phyloP scores from a whole-genome alignment of 75 land plant species.

The Selaginella moellendorffii region DNA sequence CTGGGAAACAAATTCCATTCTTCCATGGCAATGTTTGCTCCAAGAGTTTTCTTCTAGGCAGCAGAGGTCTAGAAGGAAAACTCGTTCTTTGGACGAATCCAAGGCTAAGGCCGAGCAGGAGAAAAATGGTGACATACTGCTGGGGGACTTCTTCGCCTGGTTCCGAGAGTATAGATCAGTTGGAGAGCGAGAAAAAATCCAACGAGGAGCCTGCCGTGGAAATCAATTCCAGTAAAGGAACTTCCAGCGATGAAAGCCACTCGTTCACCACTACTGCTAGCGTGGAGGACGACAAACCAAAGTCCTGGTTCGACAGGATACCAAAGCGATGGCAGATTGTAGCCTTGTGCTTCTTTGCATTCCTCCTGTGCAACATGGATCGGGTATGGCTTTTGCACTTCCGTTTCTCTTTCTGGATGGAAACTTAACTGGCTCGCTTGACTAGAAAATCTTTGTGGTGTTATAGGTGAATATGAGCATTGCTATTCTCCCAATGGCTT shows the following conservation, averaged over 20 bases:
- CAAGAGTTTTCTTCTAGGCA: too few species aligned
- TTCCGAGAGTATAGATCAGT: not conserved
- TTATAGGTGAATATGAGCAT: constrained; percentile 97
- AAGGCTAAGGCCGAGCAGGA: not conserved
- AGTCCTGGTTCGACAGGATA: constrained; percentile 38
- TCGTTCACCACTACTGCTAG: constrained; percentile 19
- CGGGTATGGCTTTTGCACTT: too few species aligned
- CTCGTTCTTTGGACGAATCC: too few species aligned
- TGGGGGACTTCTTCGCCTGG: not conserved
- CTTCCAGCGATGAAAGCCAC: not conserved
- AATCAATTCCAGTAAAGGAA: not conserved
- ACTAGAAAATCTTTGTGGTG: not conserved
- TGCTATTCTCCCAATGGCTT: constrained; percentile 93
- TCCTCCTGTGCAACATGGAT: constrained; percentile 95
- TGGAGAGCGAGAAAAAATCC: not conserved
- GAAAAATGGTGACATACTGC: not conserved
- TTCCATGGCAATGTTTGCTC: not conserved
- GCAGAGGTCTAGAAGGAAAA: too few species aligned
- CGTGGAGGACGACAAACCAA: too few species aligned
- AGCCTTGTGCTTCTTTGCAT: constrained; percentile 71
- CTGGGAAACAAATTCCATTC: too few species aligned
- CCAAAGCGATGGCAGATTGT: constrained; percentile 88
- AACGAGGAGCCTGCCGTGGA: not conserved
- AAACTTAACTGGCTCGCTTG: too few species aligned
- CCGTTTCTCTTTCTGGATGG: too few species aligned